These are phyloP conservation scores for Phytophthora boehmeriae DNA, from an alignment of 352 stramenopile species.

Conservation along the genomic window DNA sequence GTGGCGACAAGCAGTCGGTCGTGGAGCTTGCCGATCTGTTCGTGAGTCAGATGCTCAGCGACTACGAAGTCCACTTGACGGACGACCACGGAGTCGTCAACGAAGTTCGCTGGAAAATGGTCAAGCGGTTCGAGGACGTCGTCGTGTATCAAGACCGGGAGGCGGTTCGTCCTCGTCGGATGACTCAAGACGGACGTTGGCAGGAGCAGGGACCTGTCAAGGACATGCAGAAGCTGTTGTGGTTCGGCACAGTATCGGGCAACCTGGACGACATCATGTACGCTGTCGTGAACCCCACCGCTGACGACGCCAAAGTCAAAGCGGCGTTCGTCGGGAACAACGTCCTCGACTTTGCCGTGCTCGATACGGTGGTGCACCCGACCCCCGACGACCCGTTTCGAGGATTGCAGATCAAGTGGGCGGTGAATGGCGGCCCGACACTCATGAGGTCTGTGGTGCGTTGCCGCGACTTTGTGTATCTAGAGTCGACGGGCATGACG, in stretches of 20 bases:
- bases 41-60: slow-evolving; percentile 34
- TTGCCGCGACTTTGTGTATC: slow-evolving; percentile 56
- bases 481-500: slow-evolving; percentile 53
- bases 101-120: slow-evolving; percentile 40
- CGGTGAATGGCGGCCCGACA: slow-evolving; percentile 47
- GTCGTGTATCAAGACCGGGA: slow-evolving; percentile 40
- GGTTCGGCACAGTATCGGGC: slow-evolving; percentile 43
- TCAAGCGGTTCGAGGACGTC: slow-evolving; percentile 43
- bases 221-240: slow-evolving; percentile 44
- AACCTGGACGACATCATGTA: slow-evolving; percentile 54
- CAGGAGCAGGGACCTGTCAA: slow-evolving; percentile 11
- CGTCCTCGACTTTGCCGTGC: slow-evolving; percentile 54
- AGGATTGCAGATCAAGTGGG: slow-evolving; percentile 49
- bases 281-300: slow-evolving; percentile 36
- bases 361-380: slow-evolving; percentile 44
- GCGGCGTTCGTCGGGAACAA: slow-evolving; percentile 36
- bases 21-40: slow-evolving; percentile 38
- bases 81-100: slow-evolving; percentile 30
- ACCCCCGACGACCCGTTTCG: slow-evolving; percentile 48
- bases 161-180: slow-evolving; percentile 2
- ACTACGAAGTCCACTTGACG: slow-evolving; percentile 38
- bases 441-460: slow-evolving; percentile 50
- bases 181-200: slow-evolving; percentile 14
- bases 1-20: slow-evolving; percentile 23
- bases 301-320: slow-evolving; percentile 36